A percentile compares a stretch with the other conserved stretches of the same genome.
Evolutionary conservation across 352 stramenopile species (phyloP).

Genomic region (Blastocystis sp.): DNA sequence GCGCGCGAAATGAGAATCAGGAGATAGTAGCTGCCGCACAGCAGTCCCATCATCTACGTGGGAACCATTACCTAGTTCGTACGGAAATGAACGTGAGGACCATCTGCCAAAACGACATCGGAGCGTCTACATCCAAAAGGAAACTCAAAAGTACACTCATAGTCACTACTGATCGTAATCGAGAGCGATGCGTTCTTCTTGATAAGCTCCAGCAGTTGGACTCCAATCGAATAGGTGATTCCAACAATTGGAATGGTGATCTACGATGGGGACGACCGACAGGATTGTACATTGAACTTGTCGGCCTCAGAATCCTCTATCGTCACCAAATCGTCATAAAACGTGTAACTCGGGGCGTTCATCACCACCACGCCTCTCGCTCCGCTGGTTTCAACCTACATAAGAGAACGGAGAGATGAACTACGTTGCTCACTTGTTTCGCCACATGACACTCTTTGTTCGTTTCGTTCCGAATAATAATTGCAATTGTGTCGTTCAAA

Average conservation of each 20-base stretch:
- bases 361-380: conserved; percentile 7
- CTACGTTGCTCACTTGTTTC: not conserved
- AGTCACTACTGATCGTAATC: not conserved
- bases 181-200: not conserved
- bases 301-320: not conserved
- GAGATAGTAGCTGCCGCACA: not conserved
- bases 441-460: not conserved
- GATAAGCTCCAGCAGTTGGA: not conserved
- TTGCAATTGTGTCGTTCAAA: not conserved
- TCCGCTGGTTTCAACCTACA: not conserved
- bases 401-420: not conserved
- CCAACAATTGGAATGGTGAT: conserved; percentile 22
- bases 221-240: not conserved
- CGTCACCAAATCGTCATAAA: not conserved
- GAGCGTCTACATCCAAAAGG: not conserved
- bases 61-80: not conserved
- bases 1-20: not conserved
- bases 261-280: not conserved
- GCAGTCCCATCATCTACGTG: not conserved
- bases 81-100: not conserved
- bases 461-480: not conserved
- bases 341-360: not conserved
- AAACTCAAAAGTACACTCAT: not conserved
- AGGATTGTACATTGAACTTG: conserved; percentile 1
- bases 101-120: not conserved